Conservation (phyloP, 352 stramenopile species). For the Globisporangium irregulare region DNA sequence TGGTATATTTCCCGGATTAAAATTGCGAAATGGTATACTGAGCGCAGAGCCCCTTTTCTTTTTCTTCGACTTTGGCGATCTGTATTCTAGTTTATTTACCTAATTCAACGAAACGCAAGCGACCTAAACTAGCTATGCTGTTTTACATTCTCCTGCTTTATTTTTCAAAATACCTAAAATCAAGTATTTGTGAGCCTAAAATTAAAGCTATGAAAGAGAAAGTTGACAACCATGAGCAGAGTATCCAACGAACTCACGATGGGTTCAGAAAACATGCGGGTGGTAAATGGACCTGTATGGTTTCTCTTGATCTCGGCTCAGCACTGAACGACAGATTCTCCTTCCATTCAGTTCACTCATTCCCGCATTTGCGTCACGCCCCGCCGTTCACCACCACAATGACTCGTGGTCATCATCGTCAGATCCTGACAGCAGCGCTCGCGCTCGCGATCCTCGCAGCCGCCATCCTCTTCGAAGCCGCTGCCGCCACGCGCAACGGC, state of each 20-base stretch:
- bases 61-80: background rate
- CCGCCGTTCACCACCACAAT: too few species aligned
- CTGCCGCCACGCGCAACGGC: conserved; percentile 1
- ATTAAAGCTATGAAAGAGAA: background rate
- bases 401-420: too few species aligned
- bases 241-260: background rate
- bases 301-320: background rate
- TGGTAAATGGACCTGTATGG: background rate
- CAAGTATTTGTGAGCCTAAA: background rate
- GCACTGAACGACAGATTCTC: background rate
- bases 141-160: background rate
- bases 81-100: background rate
- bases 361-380: background rate
- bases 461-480: background rate
- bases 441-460: background rate
- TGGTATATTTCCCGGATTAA: too few species aligned
- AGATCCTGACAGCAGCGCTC: background rate
- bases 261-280: background rate
- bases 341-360: background rate
- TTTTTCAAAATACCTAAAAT: background rate
- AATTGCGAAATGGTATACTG: too few species aligned
- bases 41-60: too few species aligned
- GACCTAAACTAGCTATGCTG: background rate
- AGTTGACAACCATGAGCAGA: background rate
- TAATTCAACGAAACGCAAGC: background rate